Conservation (phyloP, 257 asterid species). For the Penstemon davidsonii region DNA sequence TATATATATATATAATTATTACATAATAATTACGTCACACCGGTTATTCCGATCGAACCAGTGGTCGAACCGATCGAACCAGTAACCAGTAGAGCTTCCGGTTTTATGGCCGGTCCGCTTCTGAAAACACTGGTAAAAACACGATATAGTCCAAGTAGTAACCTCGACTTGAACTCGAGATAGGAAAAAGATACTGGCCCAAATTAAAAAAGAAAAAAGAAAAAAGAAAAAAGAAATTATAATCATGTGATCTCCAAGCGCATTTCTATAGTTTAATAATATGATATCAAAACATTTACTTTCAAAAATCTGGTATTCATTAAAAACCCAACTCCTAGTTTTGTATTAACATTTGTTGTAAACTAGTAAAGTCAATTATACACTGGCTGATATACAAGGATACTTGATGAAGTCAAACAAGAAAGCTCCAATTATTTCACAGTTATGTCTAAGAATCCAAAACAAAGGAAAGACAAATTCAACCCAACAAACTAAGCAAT, state of each 20-base stretch:
- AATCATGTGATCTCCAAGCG: background rate
- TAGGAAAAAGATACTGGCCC: background rate
- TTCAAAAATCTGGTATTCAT: background rate
- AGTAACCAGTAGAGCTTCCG: too few species aligned
- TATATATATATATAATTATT: too few species aligned
- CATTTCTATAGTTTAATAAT: constrained; percentile 1
- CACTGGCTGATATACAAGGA: constrained; percentile 5
- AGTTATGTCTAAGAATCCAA: constrained; percentile 20
- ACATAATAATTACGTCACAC: too few species aligned
- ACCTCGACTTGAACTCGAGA: too few species aligned
- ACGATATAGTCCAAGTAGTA: too few species aligned
- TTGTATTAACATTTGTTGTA: constrained; percentile 12
- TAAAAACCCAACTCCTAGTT: background rate
- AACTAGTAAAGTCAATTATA: constrained; percentile 18
- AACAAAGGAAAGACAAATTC: background rate
- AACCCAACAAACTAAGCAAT: constrained; percentile 7
- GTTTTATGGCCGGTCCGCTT: too few species aligned
- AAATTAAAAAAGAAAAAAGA: too few species aligned
- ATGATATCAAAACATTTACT: background rate
- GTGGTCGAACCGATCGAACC: too few species aligned
- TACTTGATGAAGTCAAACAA: constrained; percentile 14
- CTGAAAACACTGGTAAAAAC: too few species aligned
- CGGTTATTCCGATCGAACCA: too few species aligned
- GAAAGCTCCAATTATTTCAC: constrained; percentile 23
- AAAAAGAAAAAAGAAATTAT: too few species aligned